Conservation (phyloP, 2,329 filamentous ascomycete genomes). For the Pseudocercospora pini-densiflorae region DNA sequence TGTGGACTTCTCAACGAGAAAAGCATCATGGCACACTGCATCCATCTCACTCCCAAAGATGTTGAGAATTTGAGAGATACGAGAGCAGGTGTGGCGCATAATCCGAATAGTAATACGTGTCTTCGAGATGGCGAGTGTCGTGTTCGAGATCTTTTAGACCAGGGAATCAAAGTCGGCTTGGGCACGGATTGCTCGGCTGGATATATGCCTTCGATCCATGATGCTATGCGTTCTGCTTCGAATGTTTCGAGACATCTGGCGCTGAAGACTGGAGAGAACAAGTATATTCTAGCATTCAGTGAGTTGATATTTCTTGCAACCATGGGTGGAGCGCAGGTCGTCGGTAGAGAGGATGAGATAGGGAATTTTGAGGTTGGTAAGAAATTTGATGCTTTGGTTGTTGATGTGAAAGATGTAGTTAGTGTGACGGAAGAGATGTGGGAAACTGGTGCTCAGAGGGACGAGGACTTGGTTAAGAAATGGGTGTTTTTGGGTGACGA, state of each 20-base stretch:
- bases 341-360: constrained; percentile 57
- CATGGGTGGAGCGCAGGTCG: constrained; percentile 63
- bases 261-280: constrained; percentile 40
- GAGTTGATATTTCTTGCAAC: constrained; percentile 63
- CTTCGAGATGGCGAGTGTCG: constrained; percentile 62
- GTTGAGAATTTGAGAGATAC: constrained; percentile 52
- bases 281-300: constrained; percentile 39
- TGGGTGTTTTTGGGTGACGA: constrained; percentile 28
- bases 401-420: constrained; percentile 24
- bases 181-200: constrained; percentile 69
- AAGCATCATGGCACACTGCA: constrained; percentile 70
- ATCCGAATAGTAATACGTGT: constrained; percentile 68
- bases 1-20: constrained; percentile 60
- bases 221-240: constrained; percentile 63
- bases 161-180: constrained; percentile 67
- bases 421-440: constrained; percentile 20
- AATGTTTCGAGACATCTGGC: constrained; percentile 51
- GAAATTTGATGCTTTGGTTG: constrained; percentile 61
- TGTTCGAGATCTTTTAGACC: constrained; percentile 60
- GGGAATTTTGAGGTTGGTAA: constrained; percentile 64
- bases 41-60: constrained; percentile 63
- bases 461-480: constrained; percentile 24
- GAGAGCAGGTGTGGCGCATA: constrained; percentile 66
- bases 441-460: constrained; percentile 9
- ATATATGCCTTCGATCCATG: constrained; percentile 63